phyloP scores from a whole-genome alignment of 352 stramenopile species.

The Phytophthora fragariae region DNA sequence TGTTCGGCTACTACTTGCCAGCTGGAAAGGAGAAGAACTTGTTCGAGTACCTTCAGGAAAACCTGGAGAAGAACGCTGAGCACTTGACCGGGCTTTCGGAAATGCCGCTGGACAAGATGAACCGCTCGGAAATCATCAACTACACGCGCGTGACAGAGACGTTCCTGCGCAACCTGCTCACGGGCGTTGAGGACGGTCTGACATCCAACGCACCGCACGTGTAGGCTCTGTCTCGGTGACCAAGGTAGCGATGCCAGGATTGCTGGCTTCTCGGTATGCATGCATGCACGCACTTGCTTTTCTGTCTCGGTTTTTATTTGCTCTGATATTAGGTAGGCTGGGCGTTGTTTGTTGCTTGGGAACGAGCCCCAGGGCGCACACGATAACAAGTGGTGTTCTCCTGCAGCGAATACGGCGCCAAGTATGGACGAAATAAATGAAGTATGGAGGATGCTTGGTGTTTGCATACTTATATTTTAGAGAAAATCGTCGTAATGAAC shows the following conservation, averaged over 20 bases:
- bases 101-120: conserved; percentile 92
- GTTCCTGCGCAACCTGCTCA: conserved; percentile 92
- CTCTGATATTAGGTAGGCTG: conserved; percentile 39
- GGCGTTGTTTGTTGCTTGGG: conserved; percentile 31
- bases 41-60: conserved; percentile 95
- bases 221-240: conserved; percentile 31
- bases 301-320: conserved; percentile 41
- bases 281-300: conserved; percentile 32
- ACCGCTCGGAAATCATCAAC: conserved; percentile 95
- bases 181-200: conserved; percentile 91
- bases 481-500: conserved; percentile 31
- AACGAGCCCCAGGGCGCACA: conserved; percentile 14
- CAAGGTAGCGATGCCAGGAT: conserved; percentile 18
- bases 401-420: conserved; percentile 18
- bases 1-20: conserved; percentile 95
- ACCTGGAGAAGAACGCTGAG: conserved; percentile 95
- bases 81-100: conserved; percentile 92
- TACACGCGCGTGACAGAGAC: conserved; percentile 94
- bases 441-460: conserved; percentile 18
- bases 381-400: not conserved
- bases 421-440: conserved; percentile 40
- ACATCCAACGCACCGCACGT: conserved; percentile 54
- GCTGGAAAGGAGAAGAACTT: conserved; percentile 92
- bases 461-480: conserved; percentile 47
- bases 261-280: conserved; percentile 30